phyloP scores from a whole-genome alignment of 139 green algal genomes.

The Klebsormidium nitens region DNA sequence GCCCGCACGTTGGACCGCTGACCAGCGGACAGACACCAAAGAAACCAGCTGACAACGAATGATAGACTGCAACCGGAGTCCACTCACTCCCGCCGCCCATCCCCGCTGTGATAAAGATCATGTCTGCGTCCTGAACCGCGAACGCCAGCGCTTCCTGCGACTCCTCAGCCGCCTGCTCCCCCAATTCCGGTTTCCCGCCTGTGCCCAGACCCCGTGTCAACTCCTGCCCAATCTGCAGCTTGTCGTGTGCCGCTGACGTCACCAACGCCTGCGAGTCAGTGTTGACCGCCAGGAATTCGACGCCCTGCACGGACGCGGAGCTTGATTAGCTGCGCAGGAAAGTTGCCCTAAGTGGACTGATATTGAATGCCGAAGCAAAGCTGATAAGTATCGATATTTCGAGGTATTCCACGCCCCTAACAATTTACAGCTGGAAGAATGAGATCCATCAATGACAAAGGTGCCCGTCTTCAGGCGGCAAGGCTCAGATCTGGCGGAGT shows the following conservation, averaged over 20 bases:
- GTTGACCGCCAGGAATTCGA: slow-evolving; percentile 92
- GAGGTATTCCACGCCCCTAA: background rate
- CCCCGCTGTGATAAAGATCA: slow-evolving; percentile 81
- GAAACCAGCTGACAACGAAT: no score
- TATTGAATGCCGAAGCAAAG: background rate
- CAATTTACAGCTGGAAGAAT: background rate
- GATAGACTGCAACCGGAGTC: no score
- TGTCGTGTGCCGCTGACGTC: slow-evolving; percentile 71
- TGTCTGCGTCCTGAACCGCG: slow-evolving; percentile 60
- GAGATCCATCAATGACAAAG: no score
- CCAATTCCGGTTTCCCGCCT: slow-evolving; percentile 86
- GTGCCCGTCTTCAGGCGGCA: no score
- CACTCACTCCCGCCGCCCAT: slow-evolving; percentile 40
- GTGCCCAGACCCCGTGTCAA: slow-evolving; percentile 87
- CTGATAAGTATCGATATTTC: background rate
- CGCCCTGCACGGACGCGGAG: slow-evolving; percentile 76
- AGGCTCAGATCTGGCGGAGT: no score
- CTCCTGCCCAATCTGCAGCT: slow-evolving; percentile 84
- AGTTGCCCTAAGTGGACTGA: background rate
- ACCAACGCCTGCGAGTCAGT: slow-evolving; percentile 92
- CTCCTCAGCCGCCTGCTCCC: slow-evolving; percentile 82
- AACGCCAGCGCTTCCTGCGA: slow-evolving; percentile 63
- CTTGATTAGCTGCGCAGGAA: no score
- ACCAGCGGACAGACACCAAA: no score
- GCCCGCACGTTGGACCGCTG: no score